These are phyloP conservation scores for Metschnikowia lunata DNA, from an alignment of 805 yeast species.

Conservation along the genomic window DNA sequence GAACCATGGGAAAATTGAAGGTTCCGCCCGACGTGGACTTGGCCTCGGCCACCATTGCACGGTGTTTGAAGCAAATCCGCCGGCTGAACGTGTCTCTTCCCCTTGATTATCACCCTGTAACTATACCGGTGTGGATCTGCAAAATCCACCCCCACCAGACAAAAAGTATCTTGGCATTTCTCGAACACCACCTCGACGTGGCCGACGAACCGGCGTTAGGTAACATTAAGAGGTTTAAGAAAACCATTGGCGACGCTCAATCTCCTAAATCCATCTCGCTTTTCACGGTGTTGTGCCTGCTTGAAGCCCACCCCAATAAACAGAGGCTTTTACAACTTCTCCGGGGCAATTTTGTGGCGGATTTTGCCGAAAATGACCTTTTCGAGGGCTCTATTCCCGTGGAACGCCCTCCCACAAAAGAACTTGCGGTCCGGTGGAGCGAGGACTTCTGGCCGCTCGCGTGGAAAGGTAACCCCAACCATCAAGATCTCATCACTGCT, in stretches of 20 bases:
- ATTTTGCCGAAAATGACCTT: slow-evolving; percentile 11
- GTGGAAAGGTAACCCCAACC: slow-evolving; percentile 90
- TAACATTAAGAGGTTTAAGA: slow-evolving; percentile 56
- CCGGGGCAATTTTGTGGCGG: slow-evolving; percentile 7
- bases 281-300: slow-evolving; percentile 46
- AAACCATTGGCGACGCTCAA: slow-evolving; percentile 13
- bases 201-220: slow-evolving; percentile 24
- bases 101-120: slow-evolving; percentile 21
- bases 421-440: slow-evolving; percentile 65
- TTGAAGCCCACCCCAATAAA: slow-evolving; percentile 23
- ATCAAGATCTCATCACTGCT: slow-evolving; percentile 60
- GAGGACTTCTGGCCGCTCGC: slow-evolving; percentile 74
- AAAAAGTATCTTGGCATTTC: slow-evolving; percentile 22
- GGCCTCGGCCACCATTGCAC: slow-evolving; percentile 41
- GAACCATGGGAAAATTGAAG: slow-evolving; percentile 14
- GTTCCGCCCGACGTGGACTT: slow-evolving; percentile 37
- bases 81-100: slow-evolving; percentile 17
- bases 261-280: slow-evolving; percentile 15
- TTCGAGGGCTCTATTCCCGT: slow-evolving; percentile 44
- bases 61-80: slow-evolving; percentile 43
- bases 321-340: slow-evolving; percentile 22
- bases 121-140: slow-evolving; percentile 46
- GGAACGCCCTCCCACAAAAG: slow-evolving; percentile 66
- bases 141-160: slow-evolving; percentile 38
- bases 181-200: slow-evolving; percentile 25